Conservation (phyloP, 257 asterid species). For the Rauvolfia tetraphylla region DNA sequence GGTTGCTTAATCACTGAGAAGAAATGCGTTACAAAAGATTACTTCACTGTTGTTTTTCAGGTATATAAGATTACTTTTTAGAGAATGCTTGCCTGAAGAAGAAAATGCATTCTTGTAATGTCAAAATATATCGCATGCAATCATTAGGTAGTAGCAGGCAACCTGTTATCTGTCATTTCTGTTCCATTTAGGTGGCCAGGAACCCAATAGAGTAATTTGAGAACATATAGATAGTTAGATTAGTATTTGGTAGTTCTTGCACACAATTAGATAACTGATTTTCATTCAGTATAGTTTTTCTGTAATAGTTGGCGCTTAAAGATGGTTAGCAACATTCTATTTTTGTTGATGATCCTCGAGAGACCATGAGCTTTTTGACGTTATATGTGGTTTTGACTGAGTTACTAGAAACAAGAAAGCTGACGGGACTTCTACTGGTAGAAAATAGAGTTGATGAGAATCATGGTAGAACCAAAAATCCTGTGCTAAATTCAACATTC, state of each 20-base stretch:
- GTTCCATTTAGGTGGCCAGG: background rate
- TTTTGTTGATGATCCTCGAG: background rate
- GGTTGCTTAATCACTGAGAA: background rate
- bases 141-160: background rate
- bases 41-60: background rate
- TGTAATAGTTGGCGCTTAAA: background rate
- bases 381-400: background rate
- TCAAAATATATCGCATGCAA: background rate
- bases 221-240: background rate
- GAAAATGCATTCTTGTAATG: background rate
- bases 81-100: background rate
- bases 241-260: background rate
- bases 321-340: background rate
- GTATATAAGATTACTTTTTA: too few species aligned
- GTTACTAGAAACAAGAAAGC: background rate
- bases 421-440: background rate
- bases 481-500: background rate
- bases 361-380: background rate
- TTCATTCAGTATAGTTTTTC: background rate
- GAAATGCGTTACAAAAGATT: background rate
- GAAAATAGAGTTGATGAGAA: background rate
- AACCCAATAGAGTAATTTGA: too few species aligned
- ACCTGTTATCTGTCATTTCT: background rate
- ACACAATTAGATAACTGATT: background rate
- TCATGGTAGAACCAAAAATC: background rate